Conservation (phyloP, 345 rosid species). For the Linum trigynum region DNA sequence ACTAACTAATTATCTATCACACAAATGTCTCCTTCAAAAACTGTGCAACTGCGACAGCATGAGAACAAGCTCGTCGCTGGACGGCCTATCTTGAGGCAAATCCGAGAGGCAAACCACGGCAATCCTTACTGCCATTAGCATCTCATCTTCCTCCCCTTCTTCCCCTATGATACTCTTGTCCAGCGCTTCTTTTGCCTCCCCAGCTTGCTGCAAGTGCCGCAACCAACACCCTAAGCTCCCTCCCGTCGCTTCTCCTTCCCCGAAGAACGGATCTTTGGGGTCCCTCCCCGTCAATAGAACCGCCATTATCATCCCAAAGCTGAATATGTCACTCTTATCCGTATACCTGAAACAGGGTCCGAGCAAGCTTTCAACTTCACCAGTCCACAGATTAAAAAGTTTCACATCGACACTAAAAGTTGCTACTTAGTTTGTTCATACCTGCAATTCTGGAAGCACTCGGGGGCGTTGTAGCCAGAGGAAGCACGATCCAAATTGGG, state of each 20-base stretch:
- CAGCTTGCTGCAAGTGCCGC: conserved; percentile 71
- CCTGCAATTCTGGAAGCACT: conserved; percentile 71
- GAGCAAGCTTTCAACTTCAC: background rate
- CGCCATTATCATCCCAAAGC: conserved; percentile 90
- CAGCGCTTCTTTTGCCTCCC: conserved; percentile 73
- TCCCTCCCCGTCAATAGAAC: conserved; percentile 76
- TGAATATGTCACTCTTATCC: conserved; percentile 78
- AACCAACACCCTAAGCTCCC: conserved; percentile 81
- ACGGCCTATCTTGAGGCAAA: conserved; percentile 79
- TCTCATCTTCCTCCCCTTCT: conserved; percentile 93
- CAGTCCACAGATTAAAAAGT: no score
- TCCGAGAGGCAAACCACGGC: conserved; percentile 82
- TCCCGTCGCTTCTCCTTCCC: conserved; percentile 38
- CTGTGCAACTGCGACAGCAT: conserved; percentile 94
- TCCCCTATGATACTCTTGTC: conserved; percentile 80
- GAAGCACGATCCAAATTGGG: conserved; percentile 39
- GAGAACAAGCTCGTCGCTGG: conserved; percentile 84
- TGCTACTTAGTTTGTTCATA: conserved; percentile 16
- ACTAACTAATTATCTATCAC: no score
- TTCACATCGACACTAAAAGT: background rate
- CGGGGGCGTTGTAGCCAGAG: conserved; percentile 64
- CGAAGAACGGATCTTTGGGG: conserved; percentile 55
- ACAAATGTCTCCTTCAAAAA: conserved; percentile 32
- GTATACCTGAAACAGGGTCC: conserved; percentile 40
- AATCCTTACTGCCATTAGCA: conserved; percentile 92